Conservation (phyloP, 805 yeast genomes). For the Lipomyces starkeyi region DNA sequence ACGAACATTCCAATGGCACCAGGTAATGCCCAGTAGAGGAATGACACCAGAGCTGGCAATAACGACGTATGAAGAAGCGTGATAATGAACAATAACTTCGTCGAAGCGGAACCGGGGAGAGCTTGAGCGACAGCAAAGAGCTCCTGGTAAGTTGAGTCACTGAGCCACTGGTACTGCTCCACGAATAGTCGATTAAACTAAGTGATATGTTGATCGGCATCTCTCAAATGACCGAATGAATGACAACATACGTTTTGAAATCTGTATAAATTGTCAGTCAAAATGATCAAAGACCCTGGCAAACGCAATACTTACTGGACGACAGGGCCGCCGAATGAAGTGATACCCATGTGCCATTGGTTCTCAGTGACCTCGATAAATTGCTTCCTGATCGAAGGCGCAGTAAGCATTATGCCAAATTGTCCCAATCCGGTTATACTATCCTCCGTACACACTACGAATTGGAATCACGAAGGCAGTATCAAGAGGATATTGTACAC, state of each 20-base stretch:
- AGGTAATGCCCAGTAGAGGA: slow-evolving; percentile 33
- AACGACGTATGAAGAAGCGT: slow-evolving; percentile 31
- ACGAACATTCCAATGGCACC: slow-evolving; percentile 35
- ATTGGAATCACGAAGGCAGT: too few relatives aligned
- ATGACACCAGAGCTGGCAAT: slow-evolving; percentile 30
- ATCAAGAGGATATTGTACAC: too few relatives aligned
- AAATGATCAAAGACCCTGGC: not conserved
- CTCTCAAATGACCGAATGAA: not conserved
- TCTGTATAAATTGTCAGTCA: not conserved
- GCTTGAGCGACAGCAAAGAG: slow-evolving; percentile 34
- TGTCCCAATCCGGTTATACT: too few relatives aligned
- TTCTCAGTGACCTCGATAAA: slow-evolving; percentile 29
- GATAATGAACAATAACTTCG: slow-evolving; percentile 32
- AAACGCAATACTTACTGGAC: slow-evolving; percentile 25
- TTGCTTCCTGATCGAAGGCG: slow-evolving; percentile 9
- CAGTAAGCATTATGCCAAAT: too few relatives aligned
- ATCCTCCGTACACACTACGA: too few relatives aligned
- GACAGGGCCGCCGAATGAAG: slow-evolving; percentile 34
- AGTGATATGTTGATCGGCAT: not conserved
- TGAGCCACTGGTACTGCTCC: slow-evolving; percentile 32
- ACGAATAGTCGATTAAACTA: slow-evolving; percentile 31
- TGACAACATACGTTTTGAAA: slow-evolving; percentile 16
- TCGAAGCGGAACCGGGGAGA: slow-evolving; percentile 36
- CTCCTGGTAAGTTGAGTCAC: slow-evolving; percentile 31
- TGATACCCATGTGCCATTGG: slow-evolving; percentile 35